Conservation (phyloP, 2,329 filamentous ascomycete genomes). For the Aspergillus ochraceus region DNA sequence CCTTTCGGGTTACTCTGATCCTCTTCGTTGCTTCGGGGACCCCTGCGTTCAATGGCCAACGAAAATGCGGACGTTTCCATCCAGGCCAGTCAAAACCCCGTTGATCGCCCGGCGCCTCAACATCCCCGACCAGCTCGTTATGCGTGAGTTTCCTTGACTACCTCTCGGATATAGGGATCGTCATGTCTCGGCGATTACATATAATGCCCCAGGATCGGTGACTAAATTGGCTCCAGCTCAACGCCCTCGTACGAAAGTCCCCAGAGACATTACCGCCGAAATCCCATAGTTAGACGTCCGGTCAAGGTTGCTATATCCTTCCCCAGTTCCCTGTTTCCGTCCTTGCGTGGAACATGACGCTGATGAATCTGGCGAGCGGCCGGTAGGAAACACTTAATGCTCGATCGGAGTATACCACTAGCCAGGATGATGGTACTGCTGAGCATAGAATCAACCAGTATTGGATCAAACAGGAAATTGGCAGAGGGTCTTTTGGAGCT, state of each 20-base stretch:
- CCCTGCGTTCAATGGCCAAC: conserved; percentile 23
- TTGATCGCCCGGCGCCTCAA: conserved; percentile 13
- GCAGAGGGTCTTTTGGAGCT: conserved; percentile 91
- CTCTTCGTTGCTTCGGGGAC: background rate
- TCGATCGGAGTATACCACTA: conserved; percentile 79
- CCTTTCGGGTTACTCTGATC: background rate
- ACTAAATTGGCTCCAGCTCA: conserved; percentile 44
- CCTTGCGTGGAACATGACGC: background rate
- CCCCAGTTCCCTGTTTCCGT: background rate
- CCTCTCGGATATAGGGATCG: background rate
- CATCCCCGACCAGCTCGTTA: conserved; percentile 24
- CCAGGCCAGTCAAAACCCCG: conserved; percentile 17
- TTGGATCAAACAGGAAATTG: conserved; percentile 89
- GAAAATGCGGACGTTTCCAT: conserved; percentile 17
- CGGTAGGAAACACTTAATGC: conserved; percentile 86
- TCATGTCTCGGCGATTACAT: background rate
- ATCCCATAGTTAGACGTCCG: conserved; percentile 58
- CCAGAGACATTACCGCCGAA: conserved; percentile 64
- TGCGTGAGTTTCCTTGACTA: conserved; percentile 23
- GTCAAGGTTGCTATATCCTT: conserved; percentile 55
- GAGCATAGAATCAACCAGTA: conserved; percentile 95
- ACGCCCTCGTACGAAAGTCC: conserved; percentile 61
- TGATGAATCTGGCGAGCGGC: background rate
- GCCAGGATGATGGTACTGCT: conserved; percentile 75
- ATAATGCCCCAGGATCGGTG: background rate